A percentile compares a stretch with the other conserved stretches of the same genome.
Evolutionary conservation across 1,284 basidiomycete genomes (phyloP).

Genomic region (Trichosporon sp.): DNA sequence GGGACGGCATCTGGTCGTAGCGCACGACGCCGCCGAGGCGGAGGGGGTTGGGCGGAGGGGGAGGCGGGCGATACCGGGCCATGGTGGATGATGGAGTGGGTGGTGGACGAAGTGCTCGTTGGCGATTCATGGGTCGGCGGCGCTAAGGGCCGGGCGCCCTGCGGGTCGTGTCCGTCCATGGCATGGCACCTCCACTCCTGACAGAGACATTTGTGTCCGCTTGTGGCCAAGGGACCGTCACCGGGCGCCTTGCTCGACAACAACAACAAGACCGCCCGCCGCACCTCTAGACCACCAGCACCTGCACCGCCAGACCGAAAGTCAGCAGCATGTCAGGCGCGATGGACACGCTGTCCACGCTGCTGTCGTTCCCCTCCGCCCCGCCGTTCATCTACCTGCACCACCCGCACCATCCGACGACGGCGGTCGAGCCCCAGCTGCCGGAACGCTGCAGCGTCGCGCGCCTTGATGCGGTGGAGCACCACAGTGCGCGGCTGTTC

Average conservation of each 20-base stretch:
- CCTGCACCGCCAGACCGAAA: not conserved
- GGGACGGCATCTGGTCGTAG: conserved; percentile 17
- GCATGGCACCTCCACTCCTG: not conserved
- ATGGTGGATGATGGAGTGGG: conserved; percentile 13
- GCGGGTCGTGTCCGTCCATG: not conserved
- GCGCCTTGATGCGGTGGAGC: conserved; percentile 60
- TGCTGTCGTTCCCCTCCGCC: conserved; percentile 54
- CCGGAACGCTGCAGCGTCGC: conserved; percentile 49
- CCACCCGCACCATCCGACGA: conserved; percentile 57
- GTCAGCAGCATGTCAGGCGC: not conserved
- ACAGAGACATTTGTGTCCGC: not conserved
- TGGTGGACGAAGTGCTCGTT: not conserved
- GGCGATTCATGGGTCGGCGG: not conserved
- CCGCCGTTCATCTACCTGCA: conserved; percentile 68
- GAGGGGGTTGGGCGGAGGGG: conserved; percentile 21
- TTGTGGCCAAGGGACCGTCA: not conserved
- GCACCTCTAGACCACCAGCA: not conserved
- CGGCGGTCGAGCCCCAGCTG: conserved; percentile 28
- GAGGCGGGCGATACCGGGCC: conserved; percentile 24
- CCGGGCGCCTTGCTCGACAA: not conserved
- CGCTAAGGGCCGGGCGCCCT: not conserved
- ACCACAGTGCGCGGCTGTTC: conserved; percentile 62
- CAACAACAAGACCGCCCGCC: not conserved
- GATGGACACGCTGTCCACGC: conserved; percentile 48
- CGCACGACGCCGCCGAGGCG: conserved; percentile 20